These are phyloP conservation scores for Colletotrichum gigasporum DNA, from an alignment of 2,329 filamentous ascomycete genomes.

Conservation along the genomic window DNA sequence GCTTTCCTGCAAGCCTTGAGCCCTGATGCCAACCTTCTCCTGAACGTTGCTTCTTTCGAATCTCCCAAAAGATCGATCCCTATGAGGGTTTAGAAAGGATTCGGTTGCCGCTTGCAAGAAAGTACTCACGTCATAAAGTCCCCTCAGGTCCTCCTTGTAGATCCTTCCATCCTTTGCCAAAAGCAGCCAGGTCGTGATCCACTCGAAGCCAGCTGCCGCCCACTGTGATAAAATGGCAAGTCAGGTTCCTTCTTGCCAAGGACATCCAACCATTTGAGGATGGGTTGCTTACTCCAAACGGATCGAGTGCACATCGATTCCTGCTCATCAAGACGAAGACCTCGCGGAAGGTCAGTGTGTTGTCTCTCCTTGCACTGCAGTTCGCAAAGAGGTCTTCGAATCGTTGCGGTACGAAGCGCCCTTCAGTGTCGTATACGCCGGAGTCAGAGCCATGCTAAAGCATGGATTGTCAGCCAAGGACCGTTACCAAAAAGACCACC, in stretches of 20 bases:
- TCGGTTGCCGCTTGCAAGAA: slow-evolving; percentile 44
- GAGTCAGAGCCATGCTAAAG: slow-evolving; percentile 54
- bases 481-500: no score
- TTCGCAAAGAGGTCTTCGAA: slow-evolving; percentile 59
- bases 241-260: background rate
- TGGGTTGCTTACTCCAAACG: slow-evolving; percentile 48
- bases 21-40: slow-evolving; percentile 20
- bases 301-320: slow-evolving; percentile 49
- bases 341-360: slow-evolving; percentile 46
- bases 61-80: slow-evolving; percentile 34
- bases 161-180: slow-evolving; percentile 63
- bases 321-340: slow-evolving; percentile 45
- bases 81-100: slow-evolving; percentile 48
- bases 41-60: background rate
- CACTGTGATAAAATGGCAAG: slow-evolving; percentile 26
- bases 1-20: slow-evolving; percentile 13
- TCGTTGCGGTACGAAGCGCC: slow-evolving; percentile 53
- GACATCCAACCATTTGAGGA: background rate
- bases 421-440: slow-evolving; percentile 54
- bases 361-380: slow-evolving; percentile 46
- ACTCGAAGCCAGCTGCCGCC: slow-evolving; percentile 38
- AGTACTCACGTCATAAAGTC: slow-evolving; percentile 62
- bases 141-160: slow-evolving; percentile 64
- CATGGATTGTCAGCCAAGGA: background rate
- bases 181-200: slow-evolving; percentile 59